Conservation (phyloP, 805 yeast species). For the Kodamaea laetipori region DNA sequence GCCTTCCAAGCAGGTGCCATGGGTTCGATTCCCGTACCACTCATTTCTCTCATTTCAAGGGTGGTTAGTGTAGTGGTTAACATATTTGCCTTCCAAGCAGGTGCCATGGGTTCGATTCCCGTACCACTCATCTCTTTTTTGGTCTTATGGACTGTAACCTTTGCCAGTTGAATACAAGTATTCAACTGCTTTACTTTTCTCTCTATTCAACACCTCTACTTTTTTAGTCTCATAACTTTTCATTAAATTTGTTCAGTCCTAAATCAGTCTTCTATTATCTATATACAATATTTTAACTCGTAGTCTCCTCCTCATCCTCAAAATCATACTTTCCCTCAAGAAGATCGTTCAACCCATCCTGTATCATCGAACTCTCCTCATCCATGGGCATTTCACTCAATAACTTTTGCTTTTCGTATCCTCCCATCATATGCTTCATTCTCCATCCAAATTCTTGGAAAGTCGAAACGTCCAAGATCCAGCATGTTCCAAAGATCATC, state of each 20-base stretch:
- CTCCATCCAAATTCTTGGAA: slow-evolving; percentile 70
- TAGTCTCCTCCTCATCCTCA: slow-evolving; percentile 18
- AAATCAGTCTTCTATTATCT: no score
- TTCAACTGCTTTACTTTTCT: no score
- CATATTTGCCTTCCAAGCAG: no score
- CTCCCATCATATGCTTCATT: slow-evolving; percentile 68
- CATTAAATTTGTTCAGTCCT: no score
- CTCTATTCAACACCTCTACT: no score
- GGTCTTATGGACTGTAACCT: no score
- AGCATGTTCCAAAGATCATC: slow-evolving; percentile 72
- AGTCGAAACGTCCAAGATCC: slow-evolving; percentile 74
- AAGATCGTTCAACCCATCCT: slow-evolving; percentile 54
- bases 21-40: slow-evolving; percentile 94
- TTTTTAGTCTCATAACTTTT: no score
- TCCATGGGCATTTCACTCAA: slow-evolving; percentile 50
- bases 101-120: no score
- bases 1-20: slow-evolving; percentile 94
- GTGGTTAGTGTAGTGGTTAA: no score
- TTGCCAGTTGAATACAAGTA: no score
- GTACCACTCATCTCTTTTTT: no score
- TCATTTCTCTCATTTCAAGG: slow-evolving; percentile 38
- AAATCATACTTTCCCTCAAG: slow-evolving; percentile 48
- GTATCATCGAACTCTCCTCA: slow-evolving; percentile 59
- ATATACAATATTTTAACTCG: no score
- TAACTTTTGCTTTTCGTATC: slow-evolving; percentile 57